Conservation (phyloP, 345 rosid species). For the Camelina neglecta region DNA sequence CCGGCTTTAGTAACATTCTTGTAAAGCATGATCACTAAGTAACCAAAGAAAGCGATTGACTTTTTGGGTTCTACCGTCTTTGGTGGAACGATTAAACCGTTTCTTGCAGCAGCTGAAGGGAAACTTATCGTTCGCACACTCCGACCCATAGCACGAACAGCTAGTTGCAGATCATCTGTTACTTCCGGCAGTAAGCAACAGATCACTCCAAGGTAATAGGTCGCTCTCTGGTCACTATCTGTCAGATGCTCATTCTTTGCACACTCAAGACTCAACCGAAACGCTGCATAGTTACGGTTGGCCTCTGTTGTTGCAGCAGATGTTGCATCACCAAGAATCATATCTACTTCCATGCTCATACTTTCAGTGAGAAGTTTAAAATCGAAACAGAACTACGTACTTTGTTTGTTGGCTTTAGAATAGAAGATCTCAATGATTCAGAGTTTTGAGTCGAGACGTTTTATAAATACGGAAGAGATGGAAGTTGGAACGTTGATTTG, state of each 20-base stretch:
- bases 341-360: background rate
- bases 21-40: background rate
- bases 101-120: background rate
- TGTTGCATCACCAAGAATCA: constrained; percentile 12
- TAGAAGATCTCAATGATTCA: background rate
- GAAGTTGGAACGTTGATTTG: background rate
- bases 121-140: background rate
- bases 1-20: background rate
- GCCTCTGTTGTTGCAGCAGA: background rate
- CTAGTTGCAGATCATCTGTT: background rate
- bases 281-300: constrained; percentile 5
- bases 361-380: background rate
- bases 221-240: background rate
- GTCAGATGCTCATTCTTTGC: background rate
- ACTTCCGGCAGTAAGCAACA: background rate
- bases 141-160: background rate
- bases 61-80: background rate
- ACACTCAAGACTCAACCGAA: constrained; percentile 4
- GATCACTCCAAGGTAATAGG: background rate
- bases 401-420: background rate
- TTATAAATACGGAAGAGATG: background rate
- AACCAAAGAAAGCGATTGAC: background rate
- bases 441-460: background rate
- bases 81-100: background rate
- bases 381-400: background rate